Evolutionary conservation across 805 yeast species (phyloP).

Genomic region (Debaryomyces maramus): DNA sequence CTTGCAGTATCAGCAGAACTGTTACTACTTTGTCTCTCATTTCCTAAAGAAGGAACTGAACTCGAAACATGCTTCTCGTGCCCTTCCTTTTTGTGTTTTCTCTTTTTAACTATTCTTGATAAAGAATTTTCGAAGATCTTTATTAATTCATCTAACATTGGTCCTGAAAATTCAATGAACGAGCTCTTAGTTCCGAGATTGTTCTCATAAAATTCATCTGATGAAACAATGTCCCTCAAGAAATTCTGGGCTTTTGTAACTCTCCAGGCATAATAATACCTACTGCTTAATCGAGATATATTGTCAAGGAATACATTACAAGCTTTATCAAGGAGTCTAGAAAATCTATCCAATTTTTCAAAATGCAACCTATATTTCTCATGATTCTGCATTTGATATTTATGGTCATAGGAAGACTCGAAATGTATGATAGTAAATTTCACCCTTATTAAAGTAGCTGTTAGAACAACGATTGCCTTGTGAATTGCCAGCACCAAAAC

Average conservation of each 20-base stretch:
- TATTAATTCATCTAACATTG: constrained; percentile 22
- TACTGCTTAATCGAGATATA: constrained; percentile 14
- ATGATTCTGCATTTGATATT: background rate
- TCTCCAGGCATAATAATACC: constrained; percentile 33
- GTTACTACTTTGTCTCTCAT: background rate
- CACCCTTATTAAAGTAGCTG: constrained; percentile 7
- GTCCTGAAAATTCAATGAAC: constrained; percentile 11
- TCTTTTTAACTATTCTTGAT: constrained; percentile 11
- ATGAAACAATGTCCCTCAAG: constrained; percentile 1
- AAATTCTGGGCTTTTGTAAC: constrained; percentile 16
- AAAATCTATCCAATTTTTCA: constrained; percentile 8
- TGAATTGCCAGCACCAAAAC: constrained; percentile 18
- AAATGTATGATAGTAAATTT: constrained; percentile 2
- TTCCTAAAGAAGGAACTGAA: constrained; percentile 2
- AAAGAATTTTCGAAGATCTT: constrained; percentile 23
- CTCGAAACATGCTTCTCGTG: background rate
- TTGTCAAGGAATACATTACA: constrained; percentile 10
- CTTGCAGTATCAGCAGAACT: background rate
- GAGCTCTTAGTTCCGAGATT: constrained; percentile 6
- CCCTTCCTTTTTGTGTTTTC: constrained; percentile 2
- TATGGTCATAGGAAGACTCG: constrained; percentile 1
- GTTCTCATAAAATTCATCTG: constrained; percentile 8
- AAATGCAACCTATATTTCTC: constrained; percentile 8
- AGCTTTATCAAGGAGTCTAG: constrained; percentile 11
- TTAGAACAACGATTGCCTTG: constrained; percentile 14